Evolutionary conservation across 2,329 filamentous ascomycete genomes (phyloP).

Genomic region (Cytospora mali): DNA sequence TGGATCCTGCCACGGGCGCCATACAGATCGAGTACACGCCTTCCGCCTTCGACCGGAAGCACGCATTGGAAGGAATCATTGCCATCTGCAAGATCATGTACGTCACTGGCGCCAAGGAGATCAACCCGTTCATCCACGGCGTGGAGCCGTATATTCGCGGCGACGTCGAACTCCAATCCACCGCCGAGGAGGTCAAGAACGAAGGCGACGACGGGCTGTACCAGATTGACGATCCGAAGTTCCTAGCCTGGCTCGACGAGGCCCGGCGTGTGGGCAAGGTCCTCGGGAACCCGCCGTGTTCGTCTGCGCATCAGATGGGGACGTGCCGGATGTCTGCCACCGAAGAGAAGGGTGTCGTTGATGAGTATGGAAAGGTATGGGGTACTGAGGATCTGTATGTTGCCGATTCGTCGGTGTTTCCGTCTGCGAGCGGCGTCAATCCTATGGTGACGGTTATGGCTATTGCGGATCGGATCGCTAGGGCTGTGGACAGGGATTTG

Average conservation of each 20-base stretch:
- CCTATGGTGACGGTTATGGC: conserved; percentile 81
- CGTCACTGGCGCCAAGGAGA: conserved; percentile 77
- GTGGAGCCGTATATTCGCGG: conserved; percentile 62
- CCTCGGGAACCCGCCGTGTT: conserved; percentile 56
- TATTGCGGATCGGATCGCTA: conserved; percentile 66
- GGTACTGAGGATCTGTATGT: conserved; percentile 67
- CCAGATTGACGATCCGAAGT: conserved; percentile 60
- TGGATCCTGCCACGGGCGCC: conserved; percentile 67
- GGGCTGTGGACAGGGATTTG: conserved; percentile 56
- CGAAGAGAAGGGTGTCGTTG: conserved; percentile 58
- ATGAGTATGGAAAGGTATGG: conserved; percentile 64
- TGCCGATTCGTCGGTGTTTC: conserved; percentile 75
- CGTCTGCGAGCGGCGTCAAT: conserved; percentile 76
- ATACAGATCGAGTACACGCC: conserved; percentile 70
- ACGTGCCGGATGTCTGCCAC: conserved; percentile 70
- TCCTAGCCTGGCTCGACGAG: conserved; percentile 62
- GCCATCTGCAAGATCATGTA: conserved; percentile 77
- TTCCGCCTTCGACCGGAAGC: conserved; percentile 70
- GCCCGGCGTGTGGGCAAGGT: conserved; percentile 52
- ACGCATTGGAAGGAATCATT: conserved; percentile 72
- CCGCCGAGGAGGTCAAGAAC: conserved; percentile 17
- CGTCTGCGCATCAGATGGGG: conserved; percentile 82
- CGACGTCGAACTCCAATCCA: conserved; percentile 28
- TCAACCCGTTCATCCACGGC: conserved; percentile 66
- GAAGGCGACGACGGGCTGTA: conserved; percentile 33